Evolutionary conservation across 164 flowering plant genomes (phyloP).

Genomic region (Kingdonia uniflora): DNA sequence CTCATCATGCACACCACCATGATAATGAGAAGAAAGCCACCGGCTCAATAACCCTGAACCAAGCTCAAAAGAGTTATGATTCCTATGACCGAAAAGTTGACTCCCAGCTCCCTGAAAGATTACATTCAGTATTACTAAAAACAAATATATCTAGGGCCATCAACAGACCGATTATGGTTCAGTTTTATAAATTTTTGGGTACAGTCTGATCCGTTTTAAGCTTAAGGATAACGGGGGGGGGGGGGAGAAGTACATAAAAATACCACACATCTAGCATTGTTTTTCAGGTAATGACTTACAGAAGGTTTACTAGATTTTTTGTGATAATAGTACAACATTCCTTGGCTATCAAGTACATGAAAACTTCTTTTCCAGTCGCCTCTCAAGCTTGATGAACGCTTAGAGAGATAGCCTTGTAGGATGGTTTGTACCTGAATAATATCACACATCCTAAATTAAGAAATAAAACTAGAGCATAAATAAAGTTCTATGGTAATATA

Average conservation of each 20-base stretch:
- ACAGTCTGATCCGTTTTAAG: background rate
- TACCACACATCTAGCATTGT: too few relatives aligned
- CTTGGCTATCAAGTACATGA: conserved; percentile 93
- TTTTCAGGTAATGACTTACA: conserved; percentile 37
- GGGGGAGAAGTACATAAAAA: too few relatives aligned
- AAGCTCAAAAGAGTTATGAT: conserved; percentile 44
- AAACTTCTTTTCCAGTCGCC: conserved; percentile 97
- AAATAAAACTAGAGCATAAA: too few relatives aligned
- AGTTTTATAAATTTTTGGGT: too few relatives aligned
- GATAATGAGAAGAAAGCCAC: conserved; percentile 78
- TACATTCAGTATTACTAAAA: conserved; percentile 4
- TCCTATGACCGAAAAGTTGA: conserved; percentile 48
- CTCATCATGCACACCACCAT: conserved; percentile 76
- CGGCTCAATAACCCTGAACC: conserved; percentile 75
- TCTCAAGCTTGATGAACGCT: conserved; percentile 89
- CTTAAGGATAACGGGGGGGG: background rate
- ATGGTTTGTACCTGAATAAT: conserved; percentile 79
- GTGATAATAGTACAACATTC: conserved; percentile 90
- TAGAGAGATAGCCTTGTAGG: conserved; percentile 90
- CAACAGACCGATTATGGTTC: too few relatives aligned
- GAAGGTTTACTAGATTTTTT: conserved; percentile 56
- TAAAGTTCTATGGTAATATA: too few relatives aligned
- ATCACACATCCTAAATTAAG: conserved; percentile 11
- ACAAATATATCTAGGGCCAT: too few relatives aligned
- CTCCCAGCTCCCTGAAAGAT: conserved; percentile 46